Base-by-base conservation (phyloP, 768 basidiomycete genomes). In the Lactifluus hygrophoroides region DNA sequence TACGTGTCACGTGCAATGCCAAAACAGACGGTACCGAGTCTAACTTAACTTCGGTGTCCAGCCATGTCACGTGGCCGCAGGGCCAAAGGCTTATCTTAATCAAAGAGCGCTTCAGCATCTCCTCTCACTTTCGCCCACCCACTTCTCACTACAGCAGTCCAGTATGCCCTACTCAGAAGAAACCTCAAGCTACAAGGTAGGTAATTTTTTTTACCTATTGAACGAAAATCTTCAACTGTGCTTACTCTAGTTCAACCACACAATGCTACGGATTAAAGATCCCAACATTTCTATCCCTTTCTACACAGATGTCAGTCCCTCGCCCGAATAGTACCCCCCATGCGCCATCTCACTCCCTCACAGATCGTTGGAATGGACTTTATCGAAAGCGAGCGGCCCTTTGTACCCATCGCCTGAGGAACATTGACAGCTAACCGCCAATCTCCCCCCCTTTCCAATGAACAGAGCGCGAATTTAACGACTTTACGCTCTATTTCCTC, bases 191-290 rank as follows among this genome's bases (percentile, higher is more conserved):
- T 64, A 58, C 34, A 64, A 47, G 56, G 62, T 50, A 23, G 43
- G 38, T 43, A 9, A 32, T 30, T 38, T 34, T 34, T 17, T 13
- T 38, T 25, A 5, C 21, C 16, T 1, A n/a, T n/a, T 10, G 25
- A n/a, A 10, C 2, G 43, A 35, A 27, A 30, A 16, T 4, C 2
- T 28, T 53, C 27, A 43, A 40, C 25, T 14, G 10, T 27, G 25
- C 17, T n/a, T 14, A 3, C 11, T 30, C 16, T 14, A 88, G 86
- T 84, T 88, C 73, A 90, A 91, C 69, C 90, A 93, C 71, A 89
- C 87, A 19, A 92, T 91, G 91, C 70, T 94, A 66, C 81, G 93
- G 65, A 78, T 95, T 69, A 94, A 86, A 75, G 91, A 95, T 69
- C 86, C 92, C 8, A 83, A 91, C 64, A 76, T 73, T 45, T 94